Evolutionary conservation across 495 filamentous ascomycete species (phyloP).

Genomic region (Cetradonia linearis): DNA sequence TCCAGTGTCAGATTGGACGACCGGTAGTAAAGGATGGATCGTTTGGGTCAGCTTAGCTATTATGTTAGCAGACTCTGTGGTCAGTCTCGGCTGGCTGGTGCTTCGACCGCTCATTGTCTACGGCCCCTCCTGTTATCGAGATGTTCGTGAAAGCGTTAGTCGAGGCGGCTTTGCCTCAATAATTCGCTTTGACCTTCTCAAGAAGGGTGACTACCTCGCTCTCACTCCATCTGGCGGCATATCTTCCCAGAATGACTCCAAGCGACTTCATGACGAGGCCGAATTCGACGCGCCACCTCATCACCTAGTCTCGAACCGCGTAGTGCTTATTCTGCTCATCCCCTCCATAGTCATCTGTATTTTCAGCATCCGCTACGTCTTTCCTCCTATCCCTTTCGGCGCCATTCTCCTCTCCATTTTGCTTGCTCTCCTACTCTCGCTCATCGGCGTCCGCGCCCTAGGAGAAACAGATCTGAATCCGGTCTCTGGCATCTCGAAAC

Average conservation of each 20-base stretch:
- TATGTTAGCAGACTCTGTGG: constrained; percentile 87
- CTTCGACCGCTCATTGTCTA: constrained; percentile 46
- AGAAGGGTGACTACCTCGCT: constrained; percentile 32
- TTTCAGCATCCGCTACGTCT: constrained; percentile 65
- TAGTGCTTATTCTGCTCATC: constrained; percentile 62
- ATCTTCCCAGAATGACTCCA: background rate
- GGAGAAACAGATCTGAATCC: constrained; percentile 97
- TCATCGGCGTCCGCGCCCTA: constrained; percentile 92
- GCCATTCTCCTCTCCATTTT: constrained; percentile 74
- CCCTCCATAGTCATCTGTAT: constrained; percentile 73
- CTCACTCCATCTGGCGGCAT: constrained; percentile 29
- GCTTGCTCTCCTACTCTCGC: constrained; percentile 76
- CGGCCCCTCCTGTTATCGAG: constrained; percentile 30
- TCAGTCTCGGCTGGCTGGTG: constrained; percentile 76
- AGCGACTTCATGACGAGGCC: constrained; percentile 12
- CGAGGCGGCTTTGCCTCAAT: constrained; percentile 16
- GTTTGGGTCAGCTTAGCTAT: constrained; percentile 92
- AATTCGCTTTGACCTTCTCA: constrained; percentile 4
- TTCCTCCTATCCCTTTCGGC: constrained; percentile 52
- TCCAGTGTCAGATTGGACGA: constrained; percentile 73
- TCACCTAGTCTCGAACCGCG: constrained; percentile 65
- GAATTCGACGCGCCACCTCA: constrained; percentile 64
- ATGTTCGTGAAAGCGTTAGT: constrained; percentile 26
- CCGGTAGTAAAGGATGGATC: constrained; percentile 94
- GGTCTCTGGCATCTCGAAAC: constrained; percentile 90